Evolutionary conservation across 2,329 filamentous ascomycete species (phyloP).

Genomic region (Cyphellophora europaea): DNA sequence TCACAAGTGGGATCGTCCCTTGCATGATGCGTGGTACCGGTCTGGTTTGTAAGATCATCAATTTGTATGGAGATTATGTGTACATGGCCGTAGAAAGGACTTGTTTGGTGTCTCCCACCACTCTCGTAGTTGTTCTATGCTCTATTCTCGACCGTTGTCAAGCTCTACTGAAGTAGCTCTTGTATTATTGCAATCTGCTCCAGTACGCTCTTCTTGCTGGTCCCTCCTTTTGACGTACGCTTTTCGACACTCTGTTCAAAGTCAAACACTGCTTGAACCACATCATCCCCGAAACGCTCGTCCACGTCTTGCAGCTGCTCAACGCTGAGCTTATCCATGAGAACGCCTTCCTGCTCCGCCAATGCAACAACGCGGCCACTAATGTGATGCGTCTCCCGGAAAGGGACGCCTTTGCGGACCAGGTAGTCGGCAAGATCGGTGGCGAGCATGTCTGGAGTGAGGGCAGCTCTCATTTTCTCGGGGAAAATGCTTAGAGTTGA

Average conservation of each 20-base stretch:
- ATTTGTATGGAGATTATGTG: too few species aligned
- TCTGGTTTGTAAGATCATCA: too few species aligned
- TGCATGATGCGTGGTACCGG: too few species aligned
- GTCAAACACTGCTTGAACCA: slow-evolving; percentile 57
- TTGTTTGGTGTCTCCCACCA: too few species aligned
- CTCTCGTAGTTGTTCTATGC: too few species aligned
- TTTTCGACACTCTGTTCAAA: slow-evolving; percentile 78
- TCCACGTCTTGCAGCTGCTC: slow-evolving; percentile 62
- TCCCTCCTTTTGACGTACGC: slow-evolving; percentile 67
- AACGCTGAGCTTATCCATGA: slow-evolving; percentile 61
- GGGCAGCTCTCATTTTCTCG: slow-evolving; percentile 67
- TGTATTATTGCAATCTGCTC: slow-evolving; percentile 52
- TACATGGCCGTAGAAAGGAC: too few species aligned
- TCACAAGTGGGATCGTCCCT: too few species aligned
- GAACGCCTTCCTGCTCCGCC: slow-evolving; percentile 54
- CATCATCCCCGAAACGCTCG: slow-evolving; percentile 59
- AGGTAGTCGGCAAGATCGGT: slow-evolving; percentile 41
- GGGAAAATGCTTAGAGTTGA: slow-evolving; percentile 61
- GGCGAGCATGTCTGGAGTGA: slow-evolving; percentile 78
- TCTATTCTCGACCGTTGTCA: too few species aligned
- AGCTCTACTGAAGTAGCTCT: background rate
- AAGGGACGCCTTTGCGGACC: slow-evolving; percentile 50
- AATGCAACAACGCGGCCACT: slow-evolving; percentile 64
- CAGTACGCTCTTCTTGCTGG: slow-evolving; percentile 59
- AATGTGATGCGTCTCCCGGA: slow-evolving; percentile 73